Evolutionary conservation across 192 early-diverging fungal species (phyloP), one percentile per base, ranked within the genome.

Genomic region (Paraglomus occultum): DNA sequence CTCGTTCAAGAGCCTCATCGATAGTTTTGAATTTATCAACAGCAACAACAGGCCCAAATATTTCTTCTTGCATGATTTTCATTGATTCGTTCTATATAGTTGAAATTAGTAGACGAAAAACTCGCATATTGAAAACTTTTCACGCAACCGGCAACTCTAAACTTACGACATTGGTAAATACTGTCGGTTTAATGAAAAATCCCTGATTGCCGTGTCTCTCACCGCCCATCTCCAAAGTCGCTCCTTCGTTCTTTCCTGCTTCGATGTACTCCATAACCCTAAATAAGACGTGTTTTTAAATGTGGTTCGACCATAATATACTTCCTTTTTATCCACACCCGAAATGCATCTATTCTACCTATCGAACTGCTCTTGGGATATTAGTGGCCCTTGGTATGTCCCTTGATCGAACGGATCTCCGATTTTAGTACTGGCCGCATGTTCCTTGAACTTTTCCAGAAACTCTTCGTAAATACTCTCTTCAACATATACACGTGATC

Each of bases 1-100:
- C 89, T 52, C 79, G 80, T 55, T 83, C 74, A 17, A 95, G 61
- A 5, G 71, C 94, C 62, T 95, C 91, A 1, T 90, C 91, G 45
- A 88, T 83, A 14, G 82, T 83, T 18, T 83, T 79, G 68, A 95
- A 95, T 49, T 91, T 88, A 73, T 83, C 73, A 7, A 95, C 79
- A 51, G 81, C 83, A 7, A 91, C 85, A 6, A 95, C 94, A 8
- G 92, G 93, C 15, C 91, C 91, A 80, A 95, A 95, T 49, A 93
- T 90, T 77, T 95, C 91, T 58, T 95, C 91, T 63, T 85, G 76
- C 48, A 87, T 79, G 23, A 90, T 76, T 20, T 67, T 74, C 76
- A 85, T 78, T 0, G 72, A 69, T 9, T 87, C 82, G 48, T 81
- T 42, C 66, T 68, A 54, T 12, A 42, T 8, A n/a, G n/a, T n/a